A percentile compares a stretch with the other conserved stretches of the same genome.
Conservation (phyloP, 139 green algal genomes). For the Nannochloris sp. region DNA sequence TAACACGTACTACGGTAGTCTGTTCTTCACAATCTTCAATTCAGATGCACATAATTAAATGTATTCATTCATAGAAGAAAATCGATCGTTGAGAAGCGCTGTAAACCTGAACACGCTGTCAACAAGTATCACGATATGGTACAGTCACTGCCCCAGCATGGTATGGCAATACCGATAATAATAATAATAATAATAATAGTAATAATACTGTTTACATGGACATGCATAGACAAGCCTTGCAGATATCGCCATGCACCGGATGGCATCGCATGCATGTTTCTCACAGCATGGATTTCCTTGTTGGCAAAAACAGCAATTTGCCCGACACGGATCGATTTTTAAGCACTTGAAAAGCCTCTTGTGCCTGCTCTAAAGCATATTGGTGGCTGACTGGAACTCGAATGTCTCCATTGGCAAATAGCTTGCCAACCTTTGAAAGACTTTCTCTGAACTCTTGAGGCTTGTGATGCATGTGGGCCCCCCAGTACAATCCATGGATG, state of each 20-base stretch:
- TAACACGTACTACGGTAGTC: neutral
- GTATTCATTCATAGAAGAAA: neutral
- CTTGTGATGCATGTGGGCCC: constrained; percentile 47
- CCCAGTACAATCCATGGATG: constrained; percentile 73
- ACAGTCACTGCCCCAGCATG: too few relatives aligned
- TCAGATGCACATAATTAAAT: constrained; percentile 3
- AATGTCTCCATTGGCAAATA: constrained; percentile 40
- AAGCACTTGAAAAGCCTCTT: constrained; percentile 47
- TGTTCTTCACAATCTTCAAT: neutral
- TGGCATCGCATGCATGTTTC: neutral
- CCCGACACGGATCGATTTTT: constrained; percentile 44
- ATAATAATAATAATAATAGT: too few relatives aligned
- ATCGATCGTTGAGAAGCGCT: too few relatives aligned
- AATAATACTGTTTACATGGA: too few relatives aligned
- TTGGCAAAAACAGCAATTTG: constrained; percentile 51
- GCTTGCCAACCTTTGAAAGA: constrained; percentile 45
- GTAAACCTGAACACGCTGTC: too few relatives aligned
- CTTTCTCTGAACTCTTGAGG: constrained; percentile 43
- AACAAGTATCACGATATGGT: too few relatives aligned
- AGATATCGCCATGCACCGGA: too few relatives aligned
- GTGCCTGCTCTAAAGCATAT: constrained; percentile 13
- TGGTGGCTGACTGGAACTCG: constrained; percentile 42
- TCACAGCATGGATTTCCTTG: constrained; percentile 15
- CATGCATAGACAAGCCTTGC: too few relatives aligned
- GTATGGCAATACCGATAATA: too few relatives aligned